Conservation (phyloP, 495 filamentous ascomycete genomes). For the Pyrenopolyporus hunteri region DNA sequence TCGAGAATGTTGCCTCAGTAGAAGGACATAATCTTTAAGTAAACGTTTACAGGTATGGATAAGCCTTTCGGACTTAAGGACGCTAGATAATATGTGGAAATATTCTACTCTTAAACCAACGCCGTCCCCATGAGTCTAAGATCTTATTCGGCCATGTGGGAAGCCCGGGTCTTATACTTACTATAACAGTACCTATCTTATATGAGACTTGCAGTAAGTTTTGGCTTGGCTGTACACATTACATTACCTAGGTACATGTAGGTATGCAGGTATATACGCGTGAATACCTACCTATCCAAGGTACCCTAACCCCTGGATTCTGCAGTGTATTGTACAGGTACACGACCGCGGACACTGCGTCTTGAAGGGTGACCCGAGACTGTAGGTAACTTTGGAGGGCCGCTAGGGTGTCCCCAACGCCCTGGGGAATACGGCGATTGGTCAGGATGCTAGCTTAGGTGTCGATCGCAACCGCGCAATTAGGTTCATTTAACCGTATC, state of each 20-base stretch:
- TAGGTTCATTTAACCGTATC: constrained; percentile 38
- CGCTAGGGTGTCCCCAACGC: constrained; percentile 25
- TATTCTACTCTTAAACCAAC: constrained; percentile 18
- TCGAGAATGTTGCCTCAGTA: no score
- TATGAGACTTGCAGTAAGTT: background rate
- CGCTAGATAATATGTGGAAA: constrained; percentile 25
- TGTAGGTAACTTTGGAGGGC: constrained; percentile 22
- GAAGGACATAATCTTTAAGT: no score
- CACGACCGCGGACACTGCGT: constrained; percentile 16
- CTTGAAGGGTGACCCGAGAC: constrained; percentile 34
- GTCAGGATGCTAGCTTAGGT: constrained; percentile 10
- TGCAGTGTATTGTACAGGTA: no score
- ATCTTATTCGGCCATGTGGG: constrained; percentile 30
- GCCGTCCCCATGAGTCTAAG: constrained; percentile 16
- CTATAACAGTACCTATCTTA: constrained; percentile 16
- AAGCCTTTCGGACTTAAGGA: constrained; percentile 33
- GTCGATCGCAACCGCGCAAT: constrained; percentile 31
- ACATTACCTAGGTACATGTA: background rate
- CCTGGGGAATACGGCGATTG: constrained; percentile 25
- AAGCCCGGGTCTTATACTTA: constrained; percentile 25
- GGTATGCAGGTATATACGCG: background rate
- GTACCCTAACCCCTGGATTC: no score
- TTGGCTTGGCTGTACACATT: background rate
- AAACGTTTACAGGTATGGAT: no score
- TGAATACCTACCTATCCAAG: no score